phyloP scores from a whole-genome alignment of 768 basidiomycete species.

The Termitomyces sp. region DNA sequence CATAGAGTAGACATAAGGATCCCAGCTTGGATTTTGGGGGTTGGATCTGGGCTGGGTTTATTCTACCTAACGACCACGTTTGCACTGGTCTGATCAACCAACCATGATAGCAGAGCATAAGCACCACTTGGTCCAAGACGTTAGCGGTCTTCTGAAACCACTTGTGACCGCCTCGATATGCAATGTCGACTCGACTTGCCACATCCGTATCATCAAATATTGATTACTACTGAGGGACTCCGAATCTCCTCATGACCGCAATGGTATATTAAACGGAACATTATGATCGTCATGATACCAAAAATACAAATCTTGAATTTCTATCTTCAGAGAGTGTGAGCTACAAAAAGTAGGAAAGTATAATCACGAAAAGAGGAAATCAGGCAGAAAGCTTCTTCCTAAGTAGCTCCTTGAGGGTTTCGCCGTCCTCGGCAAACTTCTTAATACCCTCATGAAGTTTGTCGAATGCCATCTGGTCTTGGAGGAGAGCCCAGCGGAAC shows the following conservation, averaged over 20 bases:
- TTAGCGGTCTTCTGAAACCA: too few relatives aligned
- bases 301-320: not conserved
- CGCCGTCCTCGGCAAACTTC: slow-evolving; percentile 96
- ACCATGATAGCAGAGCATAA: too few relatives aligned
- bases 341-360: not conserved
- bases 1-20: too few relatives aligned
- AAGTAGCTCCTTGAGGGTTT: slow-evolving; percentile 81
- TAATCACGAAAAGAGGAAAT: slow-evolving; percentile 5
- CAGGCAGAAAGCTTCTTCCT: slow-evolving; percentile 61
- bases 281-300: not conserved
- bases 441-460: slow-evolving; percentile 98
- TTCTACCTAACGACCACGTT: too few relatives aligned
- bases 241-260: not conserved
- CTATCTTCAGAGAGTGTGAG: not conserved
- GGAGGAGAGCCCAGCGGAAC: slow-evolving; percentile 92
- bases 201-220: not conserved
- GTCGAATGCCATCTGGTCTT: slow-evolving; percentile 97
- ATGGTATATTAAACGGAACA: not conserved
- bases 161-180: too few relatives aligned
- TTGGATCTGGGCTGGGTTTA: too few relatives aligned
- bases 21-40: too few relatives aligned
- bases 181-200: not conserved
- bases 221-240: not conserved
- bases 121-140: too few relatives aligned
- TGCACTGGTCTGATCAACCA: too few relatives aligned